Conservation (phyloP, 257 asterid genomes). For the Orobanche coerulescens region DNA sequence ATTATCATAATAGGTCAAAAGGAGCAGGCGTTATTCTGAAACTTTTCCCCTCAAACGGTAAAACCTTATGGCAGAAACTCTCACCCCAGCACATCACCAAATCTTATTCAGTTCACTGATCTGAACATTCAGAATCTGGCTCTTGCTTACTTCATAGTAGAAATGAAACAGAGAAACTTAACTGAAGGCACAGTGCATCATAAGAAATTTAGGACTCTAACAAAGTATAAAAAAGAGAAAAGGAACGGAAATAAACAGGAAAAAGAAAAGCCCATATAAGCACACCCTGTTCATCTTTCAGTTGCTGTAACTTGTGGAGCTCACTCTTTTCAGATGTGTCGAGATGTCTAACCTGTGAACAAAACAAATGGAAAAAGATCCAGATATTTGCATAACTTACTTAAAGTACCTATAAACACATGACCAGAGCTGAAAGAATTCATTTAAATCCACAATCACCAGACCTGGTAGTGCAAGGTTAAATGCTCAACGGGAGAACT, state of each 20-base stretch:
- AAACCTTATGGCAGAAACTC: neutral
- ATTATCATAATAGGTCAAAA: neutral
- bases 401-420: neutral
- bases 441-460: constrained; percentile 6
- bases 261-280: neutral
- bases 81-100: neutral
- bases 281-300: constrained; percentile 97
- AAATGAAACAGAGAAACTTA: constrained; percentile 8
- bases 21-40: neutral
- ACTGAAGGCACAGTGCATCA: neutral
- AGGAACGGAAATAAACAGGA: neutral
- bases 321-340: constrained; percentile 99
- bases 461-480: constrained; percentile 96
- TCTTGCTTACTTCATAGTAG: neutral
- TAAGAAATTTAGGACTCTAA: neutral
- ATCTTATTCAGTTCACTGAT: neutral
- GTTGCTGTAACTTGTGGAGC: constrained; percentile 89
- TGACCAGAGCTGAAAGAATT: constrained; percentile 1
- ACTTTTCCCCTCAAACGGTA: neutral
- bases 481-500: constrained; percentile 97
- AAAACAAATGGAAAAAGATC: constrained; percentile 1
- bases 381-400: neutral
- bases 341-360: constrained; percentile 87
- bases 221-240: neutral
- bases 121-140: neutral